Evolutionary conservation across 805 yeast species (phyloP).

Genomic region (Hermanozyma aechmeae): DNA sequence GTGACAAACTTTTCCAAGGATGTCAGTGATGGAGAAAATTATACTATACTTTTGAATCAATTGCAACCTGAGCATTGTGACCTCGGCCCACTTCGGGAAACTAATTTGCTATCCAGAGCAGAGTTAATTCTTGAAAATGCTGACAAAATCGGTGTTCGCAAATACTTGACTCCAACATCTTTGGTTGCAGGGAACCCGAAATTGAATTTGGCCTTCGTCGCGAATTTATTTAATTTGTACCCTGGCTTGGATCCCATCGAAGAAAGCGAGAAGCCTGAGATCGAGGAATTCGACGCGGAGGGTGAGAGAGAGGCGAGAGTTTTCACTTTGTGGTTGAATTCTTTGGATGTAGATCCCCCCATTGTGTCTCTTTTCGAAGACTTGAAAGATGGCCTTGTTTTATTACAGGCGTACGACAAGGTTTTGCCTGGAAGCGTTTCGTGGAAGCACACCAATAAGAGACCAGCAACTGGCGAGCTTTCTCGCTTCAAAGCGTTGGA

Average conservation of each 20-base stretch:
- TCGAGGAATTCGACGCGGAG: slow-evolving; percentile 97
- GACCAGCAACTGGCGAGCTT: slow-evolving; percentile 71
- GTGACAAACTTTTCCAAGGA: slow-evolving; percentile 83
- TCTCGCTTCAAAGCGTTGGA: slow-evolving; percentile 92
- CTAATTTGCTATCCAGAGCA: slow-evolving; percentile 71
- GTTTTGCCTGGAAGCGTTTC: slow-evolving; percentile 91
- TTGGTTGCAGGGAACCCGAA: slow-evolving; percentile 94
- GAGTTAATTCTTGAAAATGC: slow-evolving; percentile 82
- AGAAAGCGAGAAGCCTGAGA: slow-evolving; percentile 83
- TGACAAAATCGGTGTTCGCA: slow-evolving; percentile 84
- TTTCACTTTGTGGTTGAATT: slow-evolving; percentile 94
- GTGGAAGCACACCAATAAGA: slow-evolving; percentile 70
- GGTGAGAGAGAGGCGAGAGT: slow-evolving; percentile 99
- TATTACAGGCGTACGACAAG: slow-evolving; percentile 90
- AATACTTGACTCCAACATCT: slow-evolving; percentile 88
- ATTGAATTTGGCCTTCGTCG: slow-evolving; percentile 93
- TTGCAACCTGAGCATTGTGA: slow-evolving; percentile 80
- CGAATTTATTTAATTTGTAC: slow-evolving; percentile 90
- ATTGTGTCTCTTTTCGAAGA: slow-evolving; percentile 89
- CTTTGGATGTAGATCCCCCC: slow-evolving; percentile 92
- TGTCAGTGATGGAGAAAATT: slow-evolving; percentile 91
- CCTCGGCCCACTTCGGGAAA: slow-evolving; percentile 68
- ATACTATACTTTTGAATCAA: slow-evolving; percentile 82
- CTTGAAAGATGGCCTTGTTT: slow-evolving; percentile 81
- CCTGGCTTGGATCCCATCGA: slow-evolving; percentile 96